Evolutionary conservation across 306 rosid genomes (phyloP).

Genomic region (Vigna hirtella): DNA sequence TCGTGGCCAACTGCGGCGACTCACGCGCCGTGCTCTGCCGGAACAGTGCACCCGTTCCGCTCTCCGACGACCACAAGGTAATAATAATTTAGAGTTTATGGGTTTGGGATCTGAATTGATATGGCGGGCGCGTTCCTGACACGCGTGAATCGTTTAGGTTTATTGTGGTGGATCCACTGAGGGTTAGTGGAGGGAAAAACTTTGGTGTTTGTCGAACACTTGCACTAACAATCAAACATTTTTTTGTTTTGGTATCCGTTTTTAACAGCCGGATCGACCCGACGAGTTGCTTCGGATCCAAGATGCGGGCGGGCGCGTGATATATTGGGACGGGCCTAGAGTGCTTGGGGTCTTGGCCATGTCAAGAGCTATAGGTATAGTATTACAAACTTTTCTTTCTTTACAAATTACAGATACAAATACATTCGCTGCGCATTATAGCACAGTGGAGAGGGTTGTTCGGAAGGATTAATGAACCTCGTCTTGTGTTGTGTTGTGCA

Average conservation of each 20-base stretch:
- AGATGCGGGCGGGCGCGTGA: slow-evolving; percentile 84
- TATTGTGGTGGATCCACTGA: slow-evolving; percentile 1
- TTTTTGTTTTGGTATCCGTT: neutral
- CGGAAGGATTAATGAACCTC: neutral
- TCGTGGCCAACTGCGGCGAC: slow-evolving; percentile 86
- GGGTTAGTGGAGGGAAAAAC: neutral
- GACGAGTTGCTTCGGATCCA: slow-evolving; percentile 76
- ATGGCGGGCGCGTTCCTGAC: neutral
- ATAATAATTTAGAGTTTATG: neutral
- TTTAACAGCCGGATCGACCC: slow-evolving; percentile 76
- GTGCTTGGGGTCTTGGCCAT: slow-evolving; percentile 89
- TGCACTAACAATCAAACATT: slow-evolving; percentile 1
- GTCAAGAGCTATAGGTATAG: slow-evolving; percentile 77
- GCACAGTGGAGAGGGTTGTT: neutral
- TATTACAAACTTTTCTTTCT: neutral
- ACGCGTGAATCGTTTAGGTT: slow-evolving; percentile 9
- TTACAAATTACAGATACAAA: neutral
- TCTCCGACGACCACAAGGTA: slow-evolving; percentile 87
- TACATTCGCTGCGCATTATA: slow-evolving; percentile 8
- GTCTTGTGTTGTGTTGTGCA: neutral
- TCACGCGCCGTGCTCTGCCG: slow-evolving; percentile 87
- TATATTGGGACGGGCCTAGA: slow-evolving; percentile 83
- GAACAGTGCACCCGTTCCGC: slow-evolving; percentile 60
- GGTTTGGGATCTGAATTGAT: neutral
- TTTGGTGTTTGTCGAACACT: neutral